Evolutionary conservation across 1,284 basidiomycete genomes (phyloP).

Genomic region (Meira miltonrushii): DNA sequence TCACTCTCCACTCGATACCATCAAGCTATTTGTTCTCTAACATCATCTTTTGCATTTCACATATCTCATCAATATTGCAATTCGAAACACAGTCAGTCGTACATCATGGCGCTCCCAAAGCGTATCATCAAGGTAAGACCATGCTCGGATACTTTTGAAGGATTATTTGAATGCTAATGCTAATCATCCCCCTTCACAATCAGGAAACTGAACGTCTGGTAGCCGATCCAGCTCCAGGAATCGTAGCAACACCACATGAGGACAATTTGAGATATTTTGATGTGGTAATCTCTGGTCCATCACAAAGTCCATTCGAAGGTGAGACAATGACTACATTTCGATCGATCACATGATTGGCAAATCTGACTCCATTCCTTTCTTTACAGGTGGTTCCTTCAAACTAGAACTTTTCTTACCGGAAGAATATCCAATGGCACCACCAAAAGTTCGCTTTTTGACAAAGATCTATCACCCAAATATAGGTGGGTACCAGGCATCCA

Average conservation of each 20-base stretch:
- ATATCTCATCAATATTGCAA: no score
- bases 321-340: constrained; percentile 3
- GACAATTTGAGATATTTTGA: constrained; percentile 99
- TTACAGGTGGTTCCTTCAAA: constrained; percentile 79
- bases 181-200: background rate
- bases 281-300: constrained; percentile 89
- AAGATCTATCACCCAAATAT: constrained; percentile 99
- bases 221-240: constrained; percentile 91
- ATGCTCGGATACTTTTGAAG: constrained; percentile 2
- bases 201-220: constrained; percentile 96
- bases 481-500: constrained; percentile 59
- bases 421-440: constrained; percentile 98
- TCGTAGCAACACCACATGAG: constrained; percentile 85
- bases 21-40: no score
- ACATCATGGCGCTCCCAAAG: constrained; percentile 45
- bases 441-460: constrained; percentile 95
- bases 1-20: no score
- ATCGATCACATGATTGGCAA: background rate
- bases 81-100: no score
- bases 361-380: background rate
- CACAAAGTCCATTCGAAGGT: constrained; percentile 80
- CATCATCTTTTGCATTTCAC: no score
- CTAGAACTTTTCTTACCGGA: constrained; percentile 95
- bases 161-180: constrained; percentile 1
- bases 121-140: constrained; percentile 51